phyloP scores from a whole-genome alignment of 2,329 filamentous ascomycete genomes.

The Aspergillus awamori region DNA sequence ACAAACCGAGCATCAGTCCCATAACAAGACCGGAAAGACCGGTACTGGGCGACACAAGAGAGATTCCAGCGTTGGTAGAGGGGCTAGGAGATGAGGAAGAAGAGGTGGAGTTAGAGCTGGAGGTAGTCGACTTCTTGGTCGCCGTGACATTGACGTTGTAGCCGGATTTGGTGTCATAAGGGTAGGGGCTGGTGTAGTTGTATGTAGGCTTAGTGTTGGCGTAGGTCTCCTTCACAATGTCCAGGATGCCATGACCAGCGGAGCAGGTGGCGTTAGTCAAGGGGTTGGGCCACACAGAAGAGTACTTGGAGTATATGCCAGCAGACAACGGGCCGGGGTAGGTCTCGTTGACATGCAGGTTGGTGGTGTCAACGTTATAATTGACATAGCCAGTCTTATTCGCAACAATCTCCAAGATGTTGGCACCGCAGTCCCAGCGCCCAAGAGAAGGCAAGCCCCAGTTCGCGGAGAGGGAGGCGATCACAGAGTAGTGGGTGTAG shows the following conservation, averaged over 20 bases:
- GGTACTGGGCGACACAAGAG: constrained; percentile 15
- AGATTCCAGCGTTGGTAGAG: constrained; percentile 16
- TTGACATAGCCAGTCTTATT: constrained; percentile 60
- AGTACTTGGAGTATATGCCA: constrained; percentile 30
- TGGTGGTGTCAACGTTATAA: constrained; percentile 43
- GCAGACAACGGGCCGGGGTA: constrained; percentile 53
- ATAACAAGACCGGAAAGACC: constrained; percentile 20
- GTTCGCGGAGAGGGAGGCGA: constrained; percentile 69
- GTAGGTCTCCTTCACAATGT: constrained; percentile 39
- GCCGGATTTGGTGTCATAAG: constrained; percentile 29
- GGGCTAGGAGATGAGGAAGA: constrained; percentile 16
- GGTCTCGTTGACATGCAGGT: constrained; percentile 57
- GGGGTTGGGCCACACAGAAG: constrained; percentile 34
- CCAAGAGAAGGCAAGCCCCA: constrained; percentile 71
- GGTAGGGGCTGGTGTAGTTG: constrained; percentile 41
- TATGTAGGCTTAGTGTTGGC: constrained; percentile 32
- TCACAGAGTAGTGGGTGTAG: constrained; percentile 73
- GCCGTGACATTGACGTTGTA: constrained; percentile 35
- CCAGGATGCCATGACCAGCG: constrained; percentile 39
- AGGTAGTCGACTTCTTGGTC: constrained; percentile 23
- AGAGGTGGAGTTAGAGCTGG: constrained; percentile 8
- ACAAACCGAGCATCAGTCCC: constrained; percentile 18
- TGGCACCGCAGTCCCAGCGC: constrained; percentile 72
- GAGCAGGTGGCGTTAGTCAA: constrained; percentile 34
- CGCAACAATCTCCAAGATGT: constrained; percentile 66